Percentiles rank a stretch among this genome's conserved stretches.
Conservation (phyloP, 495 filamentous ascomycete genomes). For the Lichenothelia convexa region DNA sequence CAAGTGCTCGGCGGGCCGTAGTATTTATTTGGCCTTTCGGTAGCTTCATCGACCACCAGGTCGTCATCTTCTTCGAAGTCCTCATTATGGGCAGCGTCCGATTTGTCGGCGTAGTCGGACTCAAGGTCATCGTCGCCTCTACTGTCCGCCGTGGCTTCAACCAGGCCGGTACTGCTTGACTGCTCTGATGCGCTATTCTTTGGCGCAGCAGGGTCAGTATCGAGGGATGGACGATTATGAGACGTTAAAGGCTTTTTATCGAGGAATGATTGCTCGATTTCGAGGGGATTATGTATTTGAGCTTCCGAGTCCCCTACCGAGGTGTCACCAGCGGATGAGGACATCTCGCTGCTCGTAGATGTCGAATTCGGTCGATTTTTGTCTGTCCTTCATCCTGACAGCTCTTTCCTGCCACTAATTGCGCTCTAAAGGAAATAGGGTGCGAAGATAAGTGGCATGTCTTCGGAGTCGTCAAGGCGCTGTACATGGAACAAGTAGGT, state of each 20-base stretch:
- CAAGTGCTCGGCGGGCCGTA: slow-evolving; percentile 40
- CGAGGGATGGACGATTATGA: background rate
- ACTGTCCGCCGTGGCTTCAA: no score
- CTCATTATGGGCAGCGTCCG: background rate
- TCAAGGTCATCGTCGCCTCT: no score
- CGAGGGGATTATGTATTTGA: background rate
- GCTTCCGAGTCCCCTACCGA: background rate
- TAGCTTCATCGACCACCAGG: background rate
- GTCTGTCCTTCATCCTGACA: no score
- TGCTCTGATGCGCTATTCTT: no score
- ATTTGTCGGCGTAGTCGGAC: background rate
- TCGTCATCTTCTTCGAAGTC: slow-evolving; percentile 1
- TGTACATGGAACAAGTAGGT: no score
- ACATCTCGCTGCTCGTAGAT: slow-evolving; percentile 7
- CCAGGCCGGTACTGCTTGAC: no score
- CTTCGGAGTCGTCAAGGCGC: no score
- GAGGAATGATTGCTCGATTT: background rate
- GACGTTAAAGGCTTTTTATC: no score
- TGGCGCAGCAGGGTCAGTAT: background rate
- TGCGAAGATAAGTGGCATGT: no score
- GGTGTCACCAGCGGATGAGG: slow-evolving; percentile 8
- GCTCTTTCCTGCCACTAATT: no score
- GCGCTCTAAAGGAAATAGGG: no score
- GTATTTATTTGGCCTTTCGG: slow-evolving; percentile 32
- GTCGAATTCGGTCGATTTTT: no score